These are phyloP conservation scores for Cucurbita argyrosperma DNA, from an alignment of 306 rosid species.

Conservation along the genomic window DNA sequence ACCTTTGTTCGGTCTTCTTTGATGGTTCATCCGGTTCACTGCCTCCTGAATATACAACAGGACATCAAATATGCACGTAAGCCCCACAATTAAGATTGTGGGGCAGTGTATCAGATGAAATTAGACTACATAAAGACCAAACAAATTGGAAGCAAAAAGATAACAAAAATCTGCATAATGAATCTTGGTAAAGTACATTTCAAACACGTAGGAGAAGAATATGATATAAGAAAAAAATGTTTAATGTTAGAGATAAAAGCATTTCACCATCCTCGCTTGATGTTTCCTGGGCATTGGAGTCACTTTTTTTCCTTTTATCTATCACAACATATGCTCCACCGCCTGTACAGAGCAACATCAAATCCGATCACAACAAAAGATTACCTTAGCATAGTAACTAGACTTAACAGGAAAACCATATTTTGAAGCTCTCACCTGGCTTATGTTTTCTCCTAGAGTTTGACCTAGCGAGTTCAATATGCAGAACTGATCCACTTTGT, in stretches of 20 bases:
- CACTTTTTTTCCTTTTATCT: constrained; percentile 61
- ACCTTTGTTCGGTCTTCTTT: constrained; percentile 49
- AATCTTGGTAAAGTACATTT: background rate
- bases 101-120: constrained; percentile 8
- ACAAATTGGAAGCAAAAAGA: background rate
- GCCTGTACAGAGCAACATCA: constrained; percentile 31
- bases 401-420: background rate
- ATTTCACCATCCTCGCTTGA: constrained; percentile 71
- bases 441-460: constrained; percentile 90
- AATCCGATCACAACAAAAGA: constrained; percentile 7
- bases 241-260: background rate
- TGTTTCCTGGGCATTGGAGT: constrained; percentile 44
- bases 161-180: background rate
- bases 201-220: background rate
- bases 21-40: constrained; percentile 71
- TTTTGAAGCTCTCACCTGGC: constrained; percentile 36
- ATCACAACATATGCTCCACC: constrained; percentile 81
- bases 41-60: constrained; percentile 40
- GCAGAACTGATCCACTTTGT: constrained; percentile 69
- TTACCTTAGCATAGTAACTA: background rate
- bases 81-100: constrained; percentile 13
- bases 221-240: background rate
- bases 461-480: constrained; percentile 83
- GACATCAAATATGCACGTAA: constrained; percentile 20
- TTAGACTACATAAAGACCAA: background rate